Conservation (phyloP, 257 asterid genomes). For the Przewalskia tangutica region DNA sequence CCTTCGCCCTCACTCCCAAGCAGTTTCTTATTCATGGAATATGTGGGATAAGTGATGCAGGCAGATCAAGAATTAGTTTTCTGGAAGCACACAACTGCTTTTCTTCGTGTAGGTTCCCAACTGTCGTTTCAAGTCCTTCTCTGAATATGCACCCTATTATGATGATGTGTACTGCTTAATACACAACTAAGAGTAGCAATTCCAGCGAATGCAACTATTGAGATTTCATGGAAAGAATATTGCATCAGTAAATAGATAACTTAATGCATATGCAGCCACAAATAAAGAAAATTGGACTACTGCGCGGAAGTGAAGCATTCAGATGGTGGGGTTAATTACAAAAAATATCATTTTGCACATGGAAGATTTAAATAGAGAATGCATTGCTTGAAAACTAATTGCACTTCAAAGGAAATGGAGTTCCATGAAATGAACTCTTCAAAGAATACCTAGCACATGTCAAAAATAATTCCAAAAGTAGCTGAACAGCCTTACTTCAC, state of each 20-base stretch:
- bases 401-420: neutral
- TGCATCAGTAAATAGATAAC: neutral
- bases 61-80: neutral
- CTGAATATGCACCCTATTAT: neutral
- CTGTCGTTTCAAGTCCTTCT: neutral
- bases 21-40: neutral
- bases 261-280: neutral
- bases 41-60: neutral
- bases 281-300: neutral
- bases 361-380: neutral
- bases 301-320: neutral
- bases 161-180: neutral
- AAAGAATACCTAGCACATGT: neutral
- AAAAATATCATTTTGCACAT: neutral
- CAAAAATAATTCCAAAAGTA: neutral
- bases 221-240: neutral
- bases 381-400: neutral
- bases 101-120: neutral
- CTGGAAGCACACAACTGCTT: neutral
- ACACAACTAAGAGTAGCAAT: neutral
- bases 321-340: neutral
- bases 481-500: neutral
- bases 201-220: neutral
- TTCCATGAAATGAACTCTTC: neutral
- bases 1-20: neutral